phyloP scores from a whole-genome alignment of 2,329 filamentous ascomycete species.

The Podosphaera xanthii region DNA sequence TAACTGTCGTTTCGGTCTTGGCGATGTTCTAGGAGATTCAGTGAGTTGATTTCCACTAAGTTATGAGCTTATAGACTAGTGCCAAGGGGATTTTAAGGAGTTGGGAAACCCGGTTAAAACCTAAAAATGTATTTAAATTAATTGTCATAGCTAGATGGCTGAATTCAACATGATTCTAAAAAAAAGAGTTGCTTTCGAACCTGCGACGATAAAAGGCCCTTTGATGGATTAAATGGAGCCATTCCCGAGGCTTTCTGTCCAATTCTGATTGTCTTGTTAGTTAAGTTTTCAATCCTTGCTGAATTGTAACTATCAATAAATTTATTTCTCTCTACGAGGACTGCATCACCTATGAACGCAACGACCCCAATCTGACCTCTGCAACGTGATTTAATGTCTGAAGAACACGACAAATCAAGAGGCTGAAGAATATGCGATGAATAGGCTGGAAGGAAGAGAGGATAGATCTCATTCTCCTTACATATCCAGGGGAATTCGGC shows the following conservation, averaged over 20 bases:
- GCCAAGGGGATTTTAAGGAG: no score
- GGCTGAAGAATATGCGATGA: constrained; percentile 12
- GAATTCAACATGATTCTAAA: no score
- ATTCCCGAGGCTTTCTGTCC: neutral
- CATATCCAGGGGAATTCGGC: neutral
- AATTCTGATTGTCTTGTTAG: neutral
- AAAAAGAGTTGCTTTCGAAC: no score
- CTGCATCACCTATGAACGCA: neutral
- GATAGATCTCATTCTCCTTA: neutral
- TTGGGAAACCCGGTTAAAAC: no score
- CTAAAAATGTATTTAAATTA: no score
- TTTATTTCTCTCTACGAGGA: neutral
- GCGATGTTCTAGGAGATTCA: neutral
- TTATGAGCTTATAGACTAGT: no score
- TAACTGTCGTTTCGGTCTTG: no score
- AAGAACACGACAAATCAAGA: constrained; percentile 11
- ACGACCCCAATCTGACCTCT: neutral
- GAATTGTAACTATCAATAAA: neutral
- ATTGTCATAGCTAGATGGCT: no score
- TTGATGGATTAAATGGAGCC: neutral
- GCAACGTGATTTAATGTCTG: constrained; percentile 10
- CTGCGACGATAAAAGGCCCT: neutral
- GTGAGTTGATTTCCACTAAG: neutral
- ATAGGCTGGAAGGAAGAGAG: constrained; percentile 6
- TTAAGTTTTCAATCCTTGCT: neutral